Percentiles rank a stretch among this genome's conserved stretches.
These are phyloP conservation scores for Polygonum maritimum DNA, from an alignment of 148 eudicot species.

Conservation along the genomic window DNA sequence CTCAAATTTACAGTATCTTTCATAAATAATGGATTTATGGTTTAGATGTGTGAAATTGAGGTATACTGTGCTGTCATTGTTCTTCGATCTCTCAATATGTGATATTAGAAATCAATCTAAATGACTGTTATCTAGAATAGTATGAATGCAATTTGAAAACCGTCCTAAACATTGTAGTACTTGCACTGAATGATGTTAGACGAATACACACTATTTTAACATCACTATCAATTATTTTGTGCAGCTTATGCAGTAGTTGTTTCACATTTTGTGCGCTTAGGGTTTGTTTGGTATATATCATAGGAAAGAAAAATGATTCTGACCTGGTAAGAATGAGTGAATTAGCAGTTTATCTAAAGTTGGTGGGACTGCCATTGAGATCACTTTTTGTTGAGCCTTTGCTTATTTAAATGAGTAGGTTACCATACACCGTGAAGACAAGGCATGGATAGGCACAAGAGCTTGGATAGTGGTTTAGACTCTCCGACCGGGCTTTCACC, in stretches of 20 bases:
- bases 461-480: constrained; percentile 19
- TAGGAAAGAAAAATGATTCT: too few relatives aligned
- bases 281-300: too few relatives aligned
- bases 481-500: constrained; percentile 34
- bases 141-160: not conserved
- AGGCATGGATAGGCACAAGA: not conserved
- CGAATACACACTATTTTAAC: not conserved
- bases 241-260: too few relatives aligned
- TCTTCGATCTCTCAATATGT: not conserved
- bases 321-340: too few relatives aligned
- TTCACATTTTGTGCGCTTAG: too few relatives aligned
- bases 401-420: not conserved
- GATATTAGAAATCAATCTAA: not conserved
- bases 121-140: not conserved
- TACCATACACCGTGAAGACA: not conserved
- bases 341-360: not conserved
- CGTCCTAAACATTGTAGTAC: not conserved
- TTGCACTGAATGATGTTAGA: not conserved
- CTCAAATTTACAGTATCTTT: not conserved
- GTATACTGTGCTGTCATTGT: not conserved
- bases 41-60: not conserved
- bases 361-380: not conserved
- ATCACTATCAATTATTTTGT: too few relatives aligned
- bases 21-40: too few relatives aligned
- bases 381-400: not conserved